Evolutionary conservation across 2,329 filamentous ascomycete species (phyloP), one percentile per base, ranked within the genome.

Genomic region (Hymenoscyphus repandus): DNA sequence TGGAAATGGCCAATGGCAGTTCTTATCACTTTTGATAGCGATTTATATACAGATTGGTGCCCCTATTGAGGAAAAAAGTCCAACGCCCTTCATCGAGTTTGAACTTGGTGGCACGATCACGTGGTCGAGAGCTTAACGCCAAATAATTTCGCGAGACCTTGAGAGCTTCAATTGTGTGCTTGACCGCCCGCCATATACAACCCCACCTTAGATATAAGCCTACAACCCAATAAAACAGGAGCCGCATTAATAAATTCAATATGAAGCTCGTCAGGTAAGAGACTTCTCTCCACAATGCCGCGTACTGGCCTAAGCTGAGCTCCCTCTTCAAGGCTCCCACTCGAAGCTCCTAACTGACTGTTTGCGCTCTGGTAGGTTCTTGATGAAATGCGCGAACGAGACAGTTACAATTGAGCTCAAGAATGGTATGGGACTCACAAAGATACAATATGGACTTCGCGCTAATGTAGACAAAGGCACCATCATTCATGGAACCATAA

Each of bases 301-400:
- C 49, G 38, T 54, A 55, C 47, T 59, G 53, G 67, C 68, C 69
- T 64, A 66, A 69, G 70, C 71, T 75, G 71, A 78, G 74, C 71
- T 70, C 63, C 62, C 57, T 60, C 61, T 62, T 61, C 62, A 71
- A 73, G 70, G 72, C 68, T 66, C 61, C 61, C 52, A 55, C 60
- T 32, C 61, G 51, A 61, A 62, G 57, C 65, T 65, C 63, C 65
- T 67, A 65, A 61, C 64, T 66, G 58, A 66, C 62, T 51, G 37
- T 57, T 48, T 39, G 58, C 37, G 43, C 42, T 41, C 45, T 58
- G 61, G 56, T 71, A 97, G 93, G 70, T 99, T 99, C 72, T 78
- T 99, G 64, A 97, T 97, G 92, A 99, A 99, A 79, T 97, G 92
- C 73, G 85, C 88, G 72, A 97, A 96, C 72, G 93, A 99, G 77